A percentile compares a stretch with the other conserved stretches of the same genome.
Conservation (phyloP, 164 flowering plant genomes). For the Warburgia ugandensis region DNA sequence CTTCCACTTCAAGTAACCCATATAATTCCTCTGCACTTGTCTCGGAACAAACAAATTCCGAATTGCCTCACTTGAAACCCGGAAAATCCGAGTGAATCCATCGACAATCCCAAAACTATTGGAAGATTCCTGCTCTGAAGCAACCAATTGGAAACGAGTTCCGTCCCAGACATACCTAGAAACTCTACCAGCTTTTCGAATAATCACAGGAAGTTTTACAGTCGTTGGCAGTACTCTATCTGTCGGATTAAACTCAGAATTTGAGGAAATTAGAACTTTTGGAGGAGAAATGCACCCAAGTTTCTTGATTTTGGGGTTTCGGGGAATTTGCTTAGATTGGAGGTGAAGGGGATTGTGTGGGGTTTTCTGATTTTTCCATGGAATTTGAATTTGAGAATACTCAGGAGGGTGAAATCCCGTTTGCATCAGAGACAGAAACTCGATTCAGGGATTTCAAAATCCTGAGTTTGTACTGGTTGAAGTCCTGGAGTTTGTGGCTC, state of each 20-base stretch:
- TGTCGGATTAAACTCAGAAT: too few relatives aligned
- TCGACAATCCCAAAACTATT: slow-evolving; percentile 17
- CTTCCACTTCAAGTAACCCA: slow-evolving; percentile 85
- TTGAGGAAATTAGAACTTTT: too few relatives aligned
- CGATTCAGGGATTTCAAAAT: too few relatives aligned
- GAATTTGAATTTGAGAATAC: too few relatives aligned
- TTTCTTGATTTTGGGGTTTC: too few relatives aligned
- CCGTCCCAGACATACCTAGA: slow-evolving; percentile 66
- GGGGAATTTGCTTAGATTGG: background rate
- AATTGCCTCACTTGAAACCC: slow-evolving; percentile 22
- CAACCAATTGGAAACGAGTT: slow-evolving; percentile 30
- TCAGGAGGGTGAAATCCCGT: too few relatives aligned
- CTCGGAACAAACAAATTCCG: slow-evolving; percentile 64
- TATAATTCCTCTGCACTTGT: slow-evolving; percentile 48
- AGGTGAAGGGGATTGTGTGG: too few relatives aligned
- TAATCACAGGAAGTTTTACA: slow-evolving; percentile 39
- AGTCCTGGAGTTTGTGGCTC: too few relatives aligned
- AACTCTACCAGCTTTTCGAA: slow-evolving; percentile 38
- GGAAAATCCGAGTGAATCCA: slow-evolving; percentile 25
- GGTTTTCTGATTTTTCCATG: too few relatives aligned
- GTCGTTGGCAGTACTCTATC: slow-evolving; percentile 3
- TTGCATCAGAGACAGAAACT: too few relatives aligned
- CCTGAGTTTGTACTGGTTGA: too few relatives aligned
- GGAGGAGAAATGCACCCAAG: too few relatives aligned
- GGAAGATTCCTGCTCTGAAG: slow-evolving; percentile 23